Base-by-base conservation (phyloP, 305 asterid species). In the Fraxinus albicans region DNA sequence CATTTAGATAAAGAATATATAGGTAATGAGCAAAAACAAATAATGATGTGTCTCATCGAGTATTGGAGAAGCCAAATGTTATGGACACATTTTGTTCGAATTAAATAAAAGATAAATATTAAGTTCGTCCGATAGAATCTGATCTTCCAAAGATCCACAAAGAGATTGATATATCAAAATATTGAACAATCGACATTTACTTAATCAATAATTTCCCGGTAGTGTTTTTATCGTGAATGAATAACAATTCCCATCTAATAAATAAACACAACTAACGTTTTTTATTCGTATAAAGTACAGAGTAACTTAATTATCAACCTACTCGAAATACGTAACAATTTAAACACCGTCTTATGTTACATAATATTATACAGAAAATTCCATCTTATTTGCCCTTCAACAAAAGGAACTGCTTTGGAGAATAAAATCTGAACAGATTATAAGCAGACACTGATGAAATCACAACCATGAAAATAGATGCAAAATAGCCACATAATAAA, bases 391-490 rank as follows among this genome's bases (percentile, higher is more conserved):
- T 85, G 47, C 19, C 44, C 81, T 93, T 91, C 79, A 89, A 91
- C 65, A 47, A 53, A 63, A 92, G 86, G 84, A 92, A 91, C 0
- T 82, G 77, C 21, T 85, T 91, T 3, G 97, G 92, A 2, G 97
- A 93, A 79, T 93, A 94, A 76, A 85, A 88, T 72, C 92, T 87
- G 80, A 93, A 93, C 0, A 94, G 79, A 67, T 84, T 83, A 80
- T 80, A 91, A 55, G 92, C 97, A 0, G 97, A 93, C 40, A 89
- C 17, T 38, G 90, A 84, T 6, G 97, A 87, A 23, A 87, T 77
- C 1, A 90, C 31, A 3, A 79, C 85, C 91, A 92, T 88, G 8
- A 88, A 19, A 13, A 85, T 1, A n/a, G 83, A 87, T 6, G 97
- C 95, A 34, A 79, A 5, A 13, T 77, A 77, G 4, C 95, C 93